Percentiles rank a stretch among this genome's conserved stretches.
Conservation (phyloP, 495 filamentous ascomycete species). For the Aspergillus steynii region DNA sequence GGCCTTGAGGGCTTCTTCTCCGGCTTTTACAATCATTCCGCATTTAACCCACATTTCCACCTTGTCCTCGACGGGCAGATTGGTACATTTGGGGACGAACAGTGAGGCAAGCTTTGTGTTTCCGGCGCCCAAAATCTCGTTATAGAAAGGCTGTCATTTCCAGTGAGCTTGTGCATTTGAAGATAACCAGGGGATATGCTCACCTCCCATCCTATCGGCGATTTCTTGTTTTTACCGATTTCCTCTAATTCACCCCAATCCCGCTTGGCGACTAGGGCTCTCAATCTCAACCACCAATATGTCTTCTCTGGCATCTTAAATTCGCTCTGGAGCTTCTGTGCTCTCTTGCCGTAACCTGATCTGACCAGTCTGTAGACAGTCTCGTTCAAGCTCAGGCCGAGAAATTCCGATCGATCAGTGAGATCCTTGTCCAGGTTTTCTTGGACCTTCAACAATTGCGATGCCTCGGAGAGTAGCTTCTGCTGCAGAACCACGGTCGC, state of each 20-base stretch:
- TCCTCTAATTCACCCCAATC: slow-evolving; percentile 94
- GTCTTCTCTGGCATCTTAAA: slow-evolving; percentile 92
- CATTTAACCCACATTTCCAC: slow-evolving; percentile 97
- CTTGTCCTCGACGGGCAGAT: slow-evolving; percentile 59
- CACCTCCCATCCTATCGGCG: slow-evolving; percentile 97
- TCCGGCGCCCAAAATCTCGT: slow-evolving; percentile 81
- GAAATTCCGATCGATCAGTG: slow-evolving; percentile 61
- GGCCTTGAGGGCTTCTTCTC: slow-evolving; percentile 81
- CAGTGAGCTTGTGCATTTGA: slow-evolving; percentile 25
- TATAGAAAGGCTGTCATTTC: slow-evolving; percentile 76
- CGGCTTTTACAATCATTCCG: slow-evolving; percentile 85
- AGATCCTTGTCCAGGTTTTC: slow-evolving; percentile 82
- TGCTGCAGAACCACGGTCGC: slow-evolving; percentile 64
- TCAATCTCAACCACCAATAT: slow-evolving; percentile 85
- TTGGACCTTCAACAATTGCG: slow-evolving; percentile 77
- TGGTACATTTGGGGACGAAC: slow-evolving; percentile 87
- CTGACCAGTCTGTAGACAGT: slow-evolving; percentile 82
- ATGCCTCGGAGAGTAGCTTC: slow-evolving; percentile 74
- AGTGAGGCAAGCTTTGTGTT: slow-evolving; percentile 81
- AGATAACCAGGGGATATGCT: slow-evolving; percentile 23
- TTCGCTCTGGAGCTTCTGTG: slow-evolving; percentile 82
- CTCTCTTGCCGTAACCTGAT: slow-evolving; percentile 72
- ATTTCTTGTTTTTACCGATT: slow-evolving; percentile 65
- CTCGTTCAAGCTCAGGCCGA: slow-evolving; percentile 83
- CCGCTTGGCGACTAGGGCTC: slow-evolving; percentile 83